These are phyloP conservation scores for Microdochium nivale DNA, from an alignment of 2,329 filamentous ascomycete genomes.

Conservation along the genomic window DNA sequence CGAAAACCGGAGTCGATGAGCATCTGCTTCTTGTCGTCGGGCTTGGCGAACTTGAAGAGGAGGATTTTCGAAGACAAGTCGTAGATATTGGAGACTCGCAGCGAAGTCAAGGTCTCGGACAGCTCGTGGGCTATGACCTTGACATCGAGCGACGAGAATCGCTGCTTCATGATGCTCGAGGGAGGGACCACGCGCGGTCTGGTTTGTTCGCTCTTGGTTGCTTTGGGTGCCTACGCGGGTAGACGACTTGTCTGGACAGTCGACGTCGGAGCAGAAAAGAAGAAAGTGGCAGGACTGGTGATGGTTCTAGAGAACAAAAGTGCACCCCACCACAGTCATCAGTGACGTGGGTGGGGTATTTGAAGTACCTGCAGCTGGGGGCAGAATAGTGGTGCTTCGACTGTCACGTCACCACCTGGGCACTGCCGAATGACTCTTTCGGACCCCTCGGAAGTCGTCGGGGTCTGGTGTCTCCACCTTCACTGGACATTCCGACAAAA, in stretches of 20 bases:
- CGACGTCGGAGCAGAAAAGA: not conserved
- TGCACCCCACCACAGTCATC: not conserved
- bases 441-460: not conserved
- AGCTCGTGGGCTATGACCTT: conserved; percentile 90
- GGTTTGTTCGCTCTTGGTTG: not conserved
- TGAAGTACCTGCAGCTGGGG: not conserved
- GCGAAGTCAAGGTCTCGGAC: conserved; percentile 60
- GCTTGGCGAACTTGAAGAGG: conserved; percentile 89
- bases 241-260: not conserved
- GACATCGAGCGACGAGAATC: conserved; percentile 49
- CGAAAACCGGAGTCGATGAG: conserved; percentile 93
- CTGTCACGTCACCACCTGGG: not conserved
- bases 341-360: not conserved
- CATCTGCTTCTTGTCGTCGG: conserved; percentile 80
- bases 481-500: too few relatives aligned
- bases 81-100: conserved; percentile 90
- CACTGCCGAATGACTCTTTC: not conserved
- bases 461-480: not conserved
- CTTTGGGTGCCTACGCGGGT: not conserved
- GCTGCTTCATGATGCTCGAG: conserved; percentile 43
- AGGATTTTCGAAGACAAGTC: conserved; percentile 94
- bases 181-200: conserved; percentile 11
- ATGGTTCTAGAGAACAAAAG: not conserved
- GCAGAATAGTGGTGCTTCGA: not conserved
- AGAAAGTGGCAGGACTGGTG: not conserved